These are phyloP conservation scores for Gilbertella persicaria DNA, from an alignment of 371 early-diverging fungal genomes.

Conservation along the genomic window DNA sequence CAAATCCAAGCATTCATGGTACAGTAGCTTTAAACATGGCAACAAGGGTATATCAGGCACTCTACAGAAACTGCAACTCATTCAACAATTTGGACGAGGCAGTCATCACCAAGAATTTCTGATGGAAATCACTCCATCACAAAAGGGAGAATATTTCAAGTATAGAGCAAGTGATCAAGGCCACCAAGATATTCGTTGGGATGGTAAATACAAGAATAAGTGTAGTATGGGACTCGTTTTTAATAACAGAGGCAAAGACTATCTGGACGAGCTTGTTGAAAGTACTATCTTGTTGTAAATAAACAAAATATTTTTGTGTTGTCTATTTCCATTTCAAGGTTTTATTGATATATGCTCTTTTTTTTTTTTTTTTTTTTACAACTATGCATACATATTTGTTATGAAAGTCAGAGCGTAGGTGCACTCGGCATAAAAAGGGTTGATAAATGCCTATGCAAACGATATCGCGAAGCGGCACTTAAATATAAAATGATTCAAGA, in stretches of 20 bases:
- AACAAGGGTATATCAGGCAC: conserved; percentile 1
- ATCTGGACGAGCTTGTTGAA: conserved; percentile 16
- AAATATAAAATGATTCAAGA: no score
- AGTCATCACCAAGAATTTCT: background rate
- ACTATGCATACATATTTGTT: background rate
- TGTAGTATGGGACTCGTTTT: background rate
- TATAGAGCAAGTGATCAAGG: background rate
- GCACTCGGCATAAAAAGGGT: no score
- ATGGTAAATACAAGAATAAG: background rate
- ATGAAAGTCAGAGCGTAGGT: no score
- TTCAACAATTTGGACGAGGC: background rate
- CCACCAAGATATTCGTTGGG: conserved; percentile 1
- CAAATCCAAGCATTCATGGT: background rate
- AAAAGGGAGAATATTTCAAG: background rate
- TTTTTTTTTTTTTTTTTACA: background rate
- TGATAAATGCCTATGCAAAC: no score
- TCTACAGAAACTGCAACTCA: background rate
- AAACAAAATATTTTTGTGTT: background rate
- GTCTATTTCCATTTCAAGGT: background rate
- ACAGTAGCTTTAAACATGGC: background rate
- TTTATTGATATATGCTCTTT: no score
- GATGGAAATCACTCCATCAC: conserved; percentile 3
- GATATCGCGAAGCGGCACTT: no score
- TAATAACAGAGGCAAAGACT: background rate
- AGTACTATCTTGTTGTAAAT: conserved; percentile 20